A percentile compares a stretch with the other conserved stretches of the same genome.
Conservation (phyloP, 805 yeast genomes). For the Ogataea methylovora region DNA sequence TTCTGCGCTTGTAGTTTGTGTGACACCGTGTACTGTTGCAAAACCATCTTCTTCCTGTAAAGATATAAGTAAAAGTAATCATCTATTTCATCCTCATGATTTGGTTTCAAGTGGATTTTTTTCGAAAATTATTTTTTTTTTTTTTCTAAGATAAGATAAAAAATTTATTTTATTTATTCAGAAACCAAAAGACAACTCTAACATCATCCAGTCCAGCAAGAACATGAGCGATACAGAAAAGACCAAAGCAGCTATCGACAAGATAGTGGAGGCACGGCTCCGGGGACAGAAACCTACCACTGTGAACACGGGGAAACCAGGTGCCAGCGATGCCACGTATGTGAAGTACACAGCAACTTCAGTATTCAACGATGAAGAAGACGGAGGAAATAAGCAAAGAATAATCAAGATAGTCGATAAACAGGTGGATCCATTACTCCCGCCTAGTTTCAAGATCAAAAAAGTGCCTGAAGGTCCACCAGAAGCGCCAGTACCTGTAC, state of each 20-base stretch:
- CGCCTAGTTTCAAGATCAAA: constrained; percentile 66
- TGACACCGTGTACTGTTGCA: too few relatives aligned
- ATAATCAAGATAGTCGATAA: constrained; percentile 59
- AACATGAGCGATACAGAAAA: constrained; percentile 20
- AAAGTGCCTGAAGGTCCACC: constrained; percentile 64
- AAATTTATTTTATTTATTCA: background rate
- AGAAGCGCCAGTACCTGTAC: constrained; percentile 42
- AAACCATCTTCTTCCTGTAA: too few relatives aligned
- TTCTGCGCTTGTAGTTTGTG: too few relatives aligned
- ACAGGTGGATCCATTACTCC: constrained; percentile 79
- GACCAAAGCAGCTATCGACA: constrained; percentile 51
- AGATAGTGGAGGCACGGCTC: constrained; percentile 37
- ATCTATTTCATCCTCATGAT: too few relatives aligned
- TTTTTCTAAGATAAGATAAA: background rate
- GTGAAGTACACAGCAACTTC: constrained; percentile 36
- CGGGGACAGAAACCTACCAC: constrained; percentile 23
- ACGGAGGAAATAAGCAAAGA: constrained; percentile 29
- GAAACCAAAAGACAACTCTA: too few relatives aligned
- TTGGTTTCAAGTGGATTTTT: too few relatives aligned
- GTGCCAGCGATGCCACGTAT: constrained; percentile 29
- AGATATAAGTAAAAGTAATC: too few relatives aligned
- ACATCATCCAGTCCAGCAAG: too few relatives aligned
- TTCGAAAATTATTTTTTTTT: too few relatives aligned
- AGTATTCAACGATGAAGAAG: constrained; percentile 20
- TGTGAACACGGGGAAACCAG: constrained; percentile 5